Conservation (phyloP, 2,329 filamentous ascomycete genomes). For the Arthroderma uncinatum region DNA sequence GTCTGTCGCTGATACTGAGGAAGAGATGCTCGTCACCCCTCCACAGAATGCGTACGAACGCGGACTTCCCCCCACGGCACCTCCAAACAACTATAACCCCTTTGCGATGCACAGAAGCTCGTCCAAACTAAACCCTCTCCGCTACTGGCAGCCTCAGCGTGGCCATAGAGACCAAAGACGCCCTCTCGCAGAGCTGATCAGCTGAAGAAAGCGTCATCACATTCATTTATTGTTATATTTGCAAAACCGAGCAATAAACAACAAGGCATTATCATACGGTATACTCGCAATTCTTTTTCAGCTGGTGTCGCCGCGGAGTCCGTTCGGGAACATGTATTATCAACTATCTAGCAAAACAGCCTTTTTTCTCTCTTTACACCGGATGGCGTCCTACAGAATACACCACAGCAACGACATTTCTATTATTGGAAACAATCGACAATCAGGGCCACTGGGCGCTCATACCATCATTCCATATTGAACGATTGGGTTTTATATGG, state of each 20-base stretch:
- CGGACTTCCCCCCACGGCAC: conserved; percentile 5
- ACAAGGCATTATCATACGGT: not conserved
- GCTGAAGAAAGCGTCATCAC: not conserved
- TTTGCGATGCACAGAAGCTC: not conserved
- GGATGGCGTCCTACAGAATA: not conserved
- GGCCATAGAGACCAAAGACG: not conserved
- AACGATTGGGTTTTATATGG: not conserved
- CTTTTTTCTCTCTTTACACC: not conserved
- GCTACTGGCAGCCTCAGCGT: conserved; percentile 4
- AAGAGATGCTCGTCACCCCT: conserved; percentile 17
- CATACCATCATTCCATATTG: not conserved
- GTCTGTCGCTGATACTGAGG: conserved; percentile 5
- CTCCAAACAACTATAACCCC: conserved; percentile 8
- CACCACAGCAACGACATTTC: not conserved
- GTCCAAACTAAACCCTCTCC: conserved; percentile 3
- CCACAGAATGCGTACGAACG: conserved; percentile 12
- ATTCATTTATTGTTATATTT: not conserved
- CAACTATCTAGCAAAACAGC: not conserved
- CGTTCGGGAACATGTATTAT: not conserved
- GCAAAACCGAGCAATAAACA: not conserved
- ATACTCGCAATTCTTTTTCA: not conserved
- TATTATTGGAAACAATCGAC: not conserved
- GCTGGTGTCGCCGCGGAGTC: not conserved
- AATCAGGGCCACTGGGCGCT: not conserved
- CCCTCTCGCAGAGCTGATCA: conserved; percentile 4